Evolutionary conservation across 352 stramenopile genomes (phyloP).

Genomic region (Pythium volutum): DNA sequence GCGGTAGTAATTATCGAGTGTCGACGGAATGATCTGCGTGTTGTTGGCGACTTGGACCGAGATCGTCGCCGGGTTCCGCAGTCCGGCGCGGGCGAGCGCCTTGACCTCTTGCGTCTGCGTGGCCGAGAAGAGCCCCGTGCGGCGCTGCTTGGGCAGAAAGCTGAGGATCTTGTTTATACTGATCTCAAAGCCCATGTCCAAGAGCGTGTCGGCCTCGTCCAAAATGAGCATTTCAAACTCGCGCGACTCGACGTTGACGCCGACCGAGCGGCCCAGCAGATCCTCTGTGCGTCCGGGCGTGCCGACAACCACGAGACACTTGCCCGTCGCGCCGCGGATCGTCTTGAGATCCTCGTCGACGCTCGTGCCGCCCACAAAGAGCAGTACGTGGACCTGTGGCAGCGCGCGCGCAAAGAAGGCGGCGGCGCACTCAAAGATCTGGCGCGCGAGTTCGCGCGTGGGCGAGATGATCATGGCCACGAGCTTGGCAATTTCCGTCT

Average conservation of each 20-base stretch:
- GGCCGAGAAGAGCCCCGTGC: conserved; percentile 92
- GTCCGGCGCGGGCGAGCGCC: conserved; percentile 92
- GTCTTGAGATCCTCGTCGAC: conserved; percentile 82
- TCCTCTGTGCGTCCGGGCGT: conserved; percentile 85
- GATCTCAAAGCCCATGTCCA: conserved; percentile 97
- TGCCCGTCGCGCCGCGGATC: conserved; percentile 52
- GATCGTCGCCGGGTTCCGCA: conserved; percentile 98
- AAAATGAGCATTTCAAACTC: conserved; percentile 98
- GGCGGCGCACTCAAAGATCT: conserved; percentile 76
- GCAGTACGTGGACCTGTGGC: conserved; percentile 64
- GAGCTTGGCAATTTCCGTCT: conserved; percentile 64
- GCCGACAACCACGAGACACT: conserved; percentile 74
- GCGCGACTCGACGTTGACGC: conserved; percentile 77
- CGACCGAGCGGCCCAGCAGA: conserved; percentile 83
- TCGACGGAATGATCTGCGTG: conserved; percentile 72
- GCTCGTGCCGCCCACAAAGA: conserved; percentile 90
- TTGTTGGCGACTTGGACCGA: conserved; percentile 94
- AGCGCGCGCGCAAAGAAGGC: conserved; percentile 65
- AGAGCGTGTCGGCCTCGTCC: conserved; percentile 98
- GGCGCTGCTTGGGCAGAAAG: conserved; percentile 95
- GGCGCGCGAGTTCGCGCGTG: conserved; percentile 85
- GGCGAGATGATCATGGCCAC: conserved; percentile 86
- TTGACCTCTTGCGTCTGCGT: conserved; percentile 95
- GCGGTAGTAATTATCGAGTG: conserved; percentile 94
- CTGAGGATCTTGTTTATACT: conserved; percentile 95